Conservation (phyloP, 1,139 yeast species). For the Geotrichum restrictum region DNA sequence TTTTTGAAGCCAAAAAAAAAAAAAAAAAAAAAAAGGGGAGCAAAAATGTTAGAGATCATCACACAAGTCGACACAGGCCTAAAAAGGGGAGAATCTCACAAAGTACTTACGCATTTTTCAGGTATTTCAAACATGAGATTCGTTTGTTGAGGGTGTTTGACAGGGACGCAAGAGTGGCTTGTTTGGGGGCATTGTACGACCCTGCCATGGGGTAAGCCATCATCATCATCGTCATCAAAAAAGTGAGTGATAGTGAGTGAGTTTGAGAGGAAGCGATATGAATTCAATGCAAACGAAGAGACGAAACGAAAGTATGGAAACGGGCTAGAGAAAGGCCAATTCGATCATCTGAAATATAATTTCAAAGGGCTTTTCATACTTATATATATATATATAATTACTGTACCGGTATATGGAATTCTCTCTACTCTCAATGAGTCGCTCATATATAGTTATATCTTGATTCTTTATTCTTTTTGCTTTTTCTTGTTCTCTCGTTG, state of each 20-base stretch:
- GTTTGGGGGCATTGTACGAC: neutral
- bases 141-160: constrained; percentile 2
- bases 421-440: no score
- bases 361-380: no score
- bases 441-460: no score
- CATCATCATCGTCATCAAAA: neutral
- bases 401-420: no score
- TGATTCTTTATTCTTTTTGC: no score
- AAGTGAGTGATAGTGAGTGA: neutral
- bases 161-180: constrained; percentile 1
- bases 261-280: neutral
- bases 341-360: no score
- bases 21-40: neutral
- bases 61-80: no score
- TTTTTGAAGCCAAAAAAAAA: neutral
- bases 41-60: no score
- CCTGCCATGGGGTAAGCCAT: constrained; percentile 10
- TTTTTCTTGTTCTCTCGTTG: no score
- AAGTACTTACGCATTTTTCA: constrained; percentile 14
- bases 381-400: no score
- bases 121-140: constrained; percentile 14
- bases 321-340: neutral
- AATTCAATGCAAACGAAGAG: neutral
- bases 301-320: neutral
- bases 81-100: neutral